Base-by-base conservation (phyloP, 441 rosid species). In the Croton setiger region DNA sequence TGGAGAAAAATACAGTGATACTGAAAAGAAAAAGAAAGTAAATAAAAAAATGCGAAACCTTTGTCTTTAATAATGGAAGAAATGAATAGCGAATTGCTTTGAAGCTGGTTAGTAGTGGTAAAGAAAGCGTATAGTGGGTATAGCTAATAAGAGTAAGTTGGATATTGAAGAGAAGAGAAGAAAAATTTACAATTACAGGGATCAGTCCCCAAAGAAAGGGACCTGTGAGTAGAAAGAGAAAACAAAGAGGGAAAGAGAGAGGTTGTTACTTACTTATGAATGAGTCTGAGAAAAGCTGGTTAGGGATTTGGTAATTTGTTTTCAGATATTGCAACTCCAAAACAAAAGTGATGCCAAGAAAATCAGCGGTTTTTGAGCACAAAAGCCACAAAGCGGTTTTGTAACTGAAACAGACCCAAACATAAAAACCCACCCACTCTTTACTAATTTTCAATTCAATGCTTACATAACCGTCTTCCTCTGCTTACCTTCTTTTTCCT, bases 371-470 rank as follows among this genome's bases (percentile, higher is more conserved):
- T 69, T 76, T 64, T 27, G 63, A 37, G 5, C 5, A 56, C 48
- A 58, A 64, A 67, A 53, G 41, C 45, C 45, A 70, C 43, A 47
- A 66, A 85, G 82, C 68, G 77, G 82, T 81, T 85, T 85, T 81
- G 87, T 86, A 81, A 86, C 91, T 63, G 85, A 84, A 82, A 80
- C 74, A 78, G 64, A 5, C 20, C 15, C n/a, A 59, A 39, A 47
- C 35, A 35, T 41, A 56, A 21, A 49, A 36, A 13, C 59, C 47
- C 58, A 61, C 39, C 41, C 37, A 33, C 37, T 43, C 36, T 14
- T 52, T 35, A 35, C 52, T 58, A 14, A 56, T 68, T 47, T 2
- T 48, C 54, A 47, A 75, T 76, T 81, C 83, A 78, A 74, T 81
- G 47, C 78, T 67, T 65, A 70, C 78, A 77, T 85, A 85, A 82